These are phyloP conservation scores for Nemania bipapillata DNA, from an alignment of 2,329 filamentous ascomycete genomes.

Conservation along the genomic window DNA sequence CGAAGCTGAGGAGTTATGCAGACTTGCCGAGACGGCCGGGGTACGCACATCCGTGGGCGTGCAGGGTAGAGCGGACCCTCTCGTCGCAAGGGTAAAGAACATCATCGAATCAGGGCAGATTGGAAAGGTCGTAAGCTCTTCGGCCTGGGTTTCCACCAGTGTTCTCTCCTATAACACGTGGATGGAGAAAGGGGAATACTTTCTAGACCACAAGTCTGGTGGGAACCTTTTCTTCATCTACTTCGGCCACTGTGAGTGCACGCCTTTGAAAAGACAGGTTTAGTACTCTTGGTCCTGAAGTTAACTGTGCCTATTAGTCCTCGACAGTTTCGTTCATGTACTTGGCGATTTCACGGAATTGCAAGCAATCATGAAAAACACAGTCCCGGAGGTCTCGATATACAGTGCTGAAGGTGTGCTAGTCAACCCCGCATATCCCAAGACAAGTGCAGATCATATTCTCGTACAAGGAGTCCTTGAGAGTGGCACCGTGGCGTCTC, in stretches of 20 bases:
- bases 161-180: constrained; percentile 34
- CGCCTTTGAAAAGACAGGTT: background rate
- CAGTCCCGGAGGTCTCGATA: constrained; percentile 41
- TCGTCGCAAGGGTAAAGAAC: constrained; percentile 56
- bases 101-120: constrained; percentile 57
- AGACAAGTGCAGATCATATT: constrained; percentile 52
- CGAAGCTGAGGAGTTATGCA: constrained; percentile 57
- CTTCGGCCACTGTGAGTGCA: constrained; percentile 49
- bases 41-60: constrained; percentile 60
- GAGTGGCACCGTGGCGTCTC: constrained; percentile 48
- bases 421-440: constrained; percentile 41
- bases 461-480: constrained; percentile 51
- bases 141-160: constrained; percentile 37
- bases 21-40: constrained; percentile 54
- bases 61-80: constrained; percentile 57
- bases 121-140: constrained; percentile 56
- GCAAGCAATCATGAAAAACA: constrained; percentile 46
- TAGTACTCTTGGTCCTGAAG: background rate
- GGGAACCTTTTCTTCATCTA: constrained; percentile 44
- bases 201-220: constrained; percentile 34
- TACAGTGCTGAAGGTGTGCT: constrained; percentile 43
- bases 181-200: constrained; percentile 39
- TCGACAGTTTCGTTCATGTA: constrained; percentile 51
- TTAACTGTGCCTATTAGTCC: constrained; percentile 41
- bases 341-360: constrained; percentile 49